phyloP scores from a whole-genome alignment of 495 filamentous ascomycete genomes.

The Neurospora africana region DNA sequence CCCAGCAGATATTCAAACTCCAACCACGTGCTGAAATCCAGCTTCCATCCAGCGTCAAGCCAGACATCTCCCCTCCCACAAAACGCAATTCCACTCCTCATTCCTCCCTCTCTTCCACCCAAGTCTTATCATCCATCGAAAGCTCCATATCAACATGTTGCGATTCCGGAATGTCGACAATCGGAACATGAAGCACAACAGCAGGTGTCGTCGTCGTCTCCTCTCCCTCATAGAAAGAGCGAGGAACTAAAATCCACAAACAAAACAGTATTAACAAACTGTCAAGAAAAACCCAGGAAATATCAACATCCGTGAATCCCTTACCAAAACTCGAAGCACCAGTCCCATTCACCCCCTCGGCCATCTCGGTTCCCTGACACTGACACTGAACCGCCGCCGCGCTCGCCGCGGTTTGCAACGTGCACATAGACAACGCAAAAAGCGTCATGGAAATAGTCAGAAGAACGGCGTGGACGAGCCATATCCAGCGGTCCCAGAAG shows the following conservation, averaged over 20 bases:
- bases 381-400: slow-evolving; percentile 1
- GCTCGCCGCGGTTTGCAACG: slow-evolving; percentile 15
- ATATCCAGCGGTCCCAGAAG: slow-evolving; percentile 24
- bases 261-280: background rate
- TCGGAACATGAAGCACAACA: background rate
- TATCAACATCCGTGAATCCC: background rate
- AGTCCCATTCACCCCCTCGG: background rate
- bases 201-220: background rate
- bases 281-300: background rate
- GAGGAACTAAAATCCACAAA: background rate
- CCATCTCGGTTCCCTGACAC: background rate
- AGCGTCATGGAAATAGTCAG: slow-evolving; percentile 31
- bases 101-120: background rate
- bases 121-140: background rate
- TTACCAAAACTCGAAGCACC: background rate
- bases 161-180: background rate
- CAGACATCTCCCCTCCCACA: background rate
- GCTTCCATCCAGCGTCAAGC: background rate
- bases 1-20: too few species aligned
- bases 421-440: slow-evolving; percentile 32
- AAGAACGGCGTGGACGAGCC: slow-evolving; percentile 34
- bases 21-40: too few species aligned
- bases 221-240: background rate
- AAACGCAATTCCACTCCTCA: background rate
- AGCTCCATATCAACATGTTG: background rate